phyloP scores from a whole-genome alignment of 345 rosid genomes.

The Microthlaspi erraticum region DNA sequence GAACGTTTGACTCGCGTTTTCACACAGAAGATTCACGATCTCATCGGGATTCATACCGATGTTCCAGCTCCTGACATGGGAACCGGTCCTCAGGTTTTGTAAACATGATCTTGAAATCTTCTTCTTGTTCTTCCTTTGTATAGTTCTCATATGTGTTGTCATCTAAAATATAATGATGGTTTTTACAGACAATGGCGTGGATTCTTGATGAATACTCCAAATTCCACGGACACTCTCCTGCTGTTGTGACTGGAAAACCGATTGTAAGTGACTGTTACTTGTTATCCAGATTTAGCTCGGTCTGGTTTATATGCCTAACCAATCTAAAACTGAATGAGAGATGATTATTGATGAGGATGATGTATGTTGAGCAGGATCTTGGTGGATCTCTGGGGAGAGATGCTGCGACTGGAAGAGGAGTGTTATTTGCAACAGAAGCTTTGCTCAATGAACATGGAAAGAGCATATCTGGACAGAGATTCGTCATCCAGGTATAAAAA shows the following conservation, averaged over 20 bases:
- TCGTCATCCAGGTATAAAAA: conserved; percentile 70
- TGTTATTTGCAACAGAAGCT: conserved; percentile 87
- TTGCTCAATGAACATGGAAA: conserved; percentile 82
- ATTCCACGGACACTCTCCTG: conserved; percentile 94
- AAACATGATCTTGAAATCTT: conserved; percentile 1
- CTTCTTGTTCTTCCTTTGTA: not conserved
- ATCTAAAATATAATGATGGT: conserved; percentile 5
- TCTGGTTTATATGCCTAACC: not conserved
- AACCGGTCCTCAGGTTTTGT: conserved; percentile 84
- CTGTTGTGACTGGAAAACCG: conserved; percentile 93
- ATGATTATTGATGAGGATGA: not conserved
- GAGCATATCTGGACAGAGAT: conserved; percentile 69
- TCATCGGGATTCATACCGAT: conserved; percentile 85
- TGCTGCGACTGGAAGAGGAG: conserved; percentile 96
- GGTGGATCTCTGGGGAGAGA: conserved; percentile 98
- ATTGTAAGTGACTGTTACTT: conserved; percentile 53
- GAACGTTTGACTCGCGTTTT: conserved; percentile 93
- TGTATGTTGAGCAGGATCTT: conserved; percentile 63
- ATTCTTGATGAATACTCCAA: conserved; percentile 96
- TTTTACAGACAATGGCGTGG: conserved; percentile 94
- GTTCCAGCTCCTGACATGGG: conserved; percentile 99
- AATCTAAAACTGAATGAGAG: conserved; percentile 7
- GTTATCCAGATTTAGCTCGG: not conserved
- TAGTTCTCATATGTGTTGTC: not conserved
- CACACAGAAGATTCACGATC: conserved; percentile 94